Evolutionary conservation across 257 asterid species (phyloP).

Genomic region (Datura wrightii): DNA sequence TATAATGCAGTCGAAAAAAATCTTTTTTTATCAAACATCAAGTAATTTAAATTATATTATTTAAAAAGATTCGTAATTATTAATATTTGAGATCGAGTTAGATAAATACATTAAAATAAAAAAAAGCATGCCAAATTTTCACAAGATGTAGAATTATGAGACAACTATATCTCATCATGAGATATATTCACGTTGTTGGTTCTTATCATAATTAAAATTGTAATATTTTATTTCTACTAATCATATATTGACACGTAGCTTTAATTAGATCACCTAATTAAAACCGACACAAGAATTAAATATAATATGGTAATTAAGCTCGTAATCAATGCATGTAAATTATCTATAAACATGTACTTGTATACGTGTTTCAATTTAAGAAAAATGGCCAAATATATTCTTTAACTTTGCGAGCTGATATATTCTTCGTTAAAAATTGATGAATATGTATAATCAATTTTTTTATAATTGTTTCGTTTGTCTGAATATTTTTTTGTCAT

Average conservation of each 20-base stretch:
- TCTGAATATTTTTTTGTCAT: no score
- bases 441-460: no score
- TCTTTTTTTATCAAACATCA: background rate
- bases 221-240: background rate
- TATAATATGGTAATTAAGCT: background rate
- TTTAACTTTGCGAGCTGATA: no score
- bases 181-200: constrained; percentile 39
- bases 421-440: no score
- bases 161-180: constrained; percentile 33
- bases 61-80: background rate
- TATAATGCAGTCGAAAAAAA: background rate
- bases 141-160: background rate
- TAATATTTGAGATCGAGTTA: background rate
- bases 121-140: no score
- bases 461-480: no score
- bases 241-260: background rate
- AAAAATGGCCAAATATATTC: no score
- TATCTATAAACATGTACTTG: no score
- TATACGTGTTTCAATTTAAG: no score
- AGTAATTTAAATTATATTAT: background rate
- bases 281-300: no score
- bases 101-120: no score
- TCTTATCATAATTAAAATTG: constrained; percentile 22
- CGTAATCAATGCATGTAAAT: no score
- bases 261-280: background rate